A percentile compares a stretch with the other conserved stretches of the same genome.
Evolutionary conservation across 179 eudicot species (phyloP).

Genomic region (Gypsophila paniculata): DNA sequence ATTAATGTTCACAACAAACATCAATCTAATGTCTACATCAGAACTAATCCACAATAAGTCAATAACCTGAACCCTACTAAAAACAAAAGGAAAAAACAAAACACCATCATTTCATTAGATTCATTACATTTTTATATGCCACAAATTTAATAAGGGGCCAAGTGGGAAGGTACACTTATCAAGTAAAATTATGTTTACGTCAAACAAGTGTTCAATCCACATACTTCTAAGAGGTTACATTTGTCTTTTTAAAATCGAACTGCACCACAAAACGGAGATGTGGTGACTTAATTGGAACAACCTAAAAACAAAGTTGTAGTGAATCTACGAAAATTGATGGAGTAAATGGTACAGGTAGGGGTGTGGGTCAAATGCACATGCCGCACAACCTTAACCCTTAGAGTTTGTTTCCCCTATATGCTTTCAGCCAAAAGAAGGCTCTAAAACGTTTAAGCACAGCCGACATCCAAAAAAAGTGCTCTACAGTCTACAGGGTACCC

Average conservation of each 20-base stretch:
- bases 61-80: not conserved
- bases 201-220: too few species aligned
- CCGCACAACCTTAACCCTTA: not conserved
- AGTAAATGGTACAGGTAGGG: too few species aligned
- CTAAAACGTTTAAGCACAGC: not conserved
- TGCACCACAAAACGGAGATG: too few species aligned
- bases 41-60: not conserved
- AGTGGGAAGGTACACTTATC: too few species aligned
- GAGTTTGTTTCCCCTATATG: not conserved
- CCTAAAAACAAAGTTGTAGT: too few species aligned
- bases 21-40: not conserved
- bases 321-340: too few species aligned
- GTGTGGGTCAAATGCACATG: not conserved
- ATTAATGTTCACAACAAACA: constrained; percentile 3
- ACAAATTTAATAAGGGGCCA: not conserved
- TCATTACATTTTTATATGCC: not conserved
- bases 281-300: too few species aligned
- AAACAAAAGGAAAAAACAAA: not conserved
- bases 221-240: too few species aligned
- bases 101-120: too few species aligned
- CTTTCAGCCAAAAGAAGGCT: not conserved
- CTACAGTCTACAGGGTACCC: not conserved
- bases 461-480: not conserved
- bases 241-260: too few species aligned
- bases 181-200: too few species aligned